These are phyloP conservation scores for Aureobasidium subglaciale DNA, from an alignment of 2,329 filamentous ascomycete genomes.

Conservation along the genomic window DNA sequence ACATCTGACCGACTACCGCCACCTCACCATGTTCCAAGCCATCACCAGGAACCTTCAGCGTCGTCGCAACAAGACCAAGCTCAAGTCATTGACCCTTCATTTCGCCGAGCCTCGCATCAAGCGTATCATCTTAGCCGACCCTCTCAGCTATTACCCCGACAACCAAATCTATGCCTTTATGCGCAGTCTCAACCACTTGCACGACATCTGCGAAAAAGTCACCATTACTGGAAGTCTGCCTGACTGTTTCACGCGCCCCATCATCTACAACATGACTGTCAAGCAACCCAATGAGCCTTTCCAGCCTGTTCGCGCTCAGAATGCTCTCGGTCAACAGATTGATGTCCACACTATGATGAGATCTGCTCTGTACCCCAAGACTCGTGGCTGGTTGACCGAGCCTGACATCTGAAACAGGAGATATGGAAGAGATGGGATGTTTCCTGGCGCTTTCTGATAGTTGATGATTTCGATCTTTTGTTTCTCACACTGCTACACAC, in stretches of 20 bases:
- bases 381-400: neutral
- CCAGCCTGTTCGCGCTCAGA: neutral
- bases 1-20: slow-evolving; percentile 23
- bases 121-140: slow-evolving; percentile 16
- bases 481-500: no score
- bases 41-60: neutral
- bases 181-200: slow-evolving; percentile 19
- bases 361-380: neutral
- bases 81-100: slow-evolving; percentile 20
- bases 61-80: slow-evolving; percentile 15
- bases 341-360: neutral
- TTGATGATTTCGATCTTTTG: no score
- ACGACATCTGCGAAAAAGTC: slow-evolving; percentile 20
- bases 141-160: slow-evolving; percentile 23
- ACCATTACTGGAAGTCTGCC: slow-evolving; percentile 24
- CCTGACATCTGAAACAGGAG: no score
- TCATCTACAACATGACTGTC: neutral
- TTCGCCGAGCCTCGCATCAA: slow-evolving; percentile 20
- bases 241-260: neutral
- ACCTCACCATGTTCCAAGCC: slow-evolving; percentile 17
- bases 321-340: neutral
- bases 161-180: slow-evolving; percentile 20
- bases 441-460: no score
- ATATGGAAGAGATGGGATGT: no score
- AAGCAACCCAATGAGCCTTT: neutral